Evolutionary conservation across 345 rosid species (phyloP).

Genomic region (Eucalyptus curtisii): DNA sequence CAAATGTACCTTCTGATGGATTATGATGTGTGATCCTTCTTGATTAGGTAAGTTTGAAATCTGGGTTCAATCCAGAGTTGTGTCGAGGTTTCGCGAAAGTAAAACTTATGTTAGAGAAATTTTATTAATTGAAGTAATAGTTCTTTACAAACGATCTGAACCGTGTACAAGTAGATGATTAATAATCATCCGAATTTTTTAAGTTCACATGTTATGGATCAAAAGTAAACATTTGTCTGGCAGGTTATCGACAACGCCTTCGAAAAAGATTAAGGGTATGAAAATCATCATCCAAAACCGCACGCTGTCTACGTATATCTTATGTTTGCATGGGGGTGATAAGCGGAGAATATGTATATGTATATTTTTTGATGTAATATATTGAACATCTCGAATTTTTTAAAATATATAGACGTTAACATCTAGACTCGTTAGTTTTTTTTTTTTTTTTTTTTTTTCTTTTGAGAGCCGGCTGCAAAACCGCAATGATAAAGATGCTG

Average conservation of each 20-base stretch:
- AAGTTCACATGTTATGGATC: not conserved
- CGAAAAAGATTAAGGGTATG: not conserved
- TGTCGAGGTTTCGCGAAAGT: not conserved
- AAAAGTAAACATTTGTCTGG: not conserved
- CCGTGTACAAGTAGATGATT: not conserved
- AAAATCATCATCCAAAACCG: not conserved
- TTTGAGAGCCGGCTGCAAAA: not conserved
- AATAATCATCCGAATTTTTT: not conserved
- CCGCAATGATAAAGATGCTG: not conserved
- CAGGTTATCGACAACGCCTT: fast-evolving
- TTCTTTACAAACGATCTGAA: not conserved
- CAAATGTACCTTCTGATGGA: not conserved
- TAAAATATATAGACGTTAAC: not conserved
- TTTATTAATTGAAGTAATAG: not conserved
- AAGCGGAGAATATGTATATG: not conserved
- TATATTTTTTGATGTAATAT: no score
- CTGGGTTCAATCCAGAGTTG: not conserved
- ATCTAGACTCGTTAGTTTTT: not conserved
- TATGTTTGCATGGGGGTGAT: not conserved
- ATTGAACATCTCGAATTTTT: not conserved
- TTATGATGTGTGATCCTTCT: not conserved
- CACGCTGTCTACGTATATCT: not conserved
- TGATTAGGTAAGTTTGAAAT: not conserved
- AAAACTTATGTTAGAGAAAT: not conserved
- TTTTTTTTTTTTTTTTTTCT: fast-evolving